A percentile compares a stretch with the other conserved stretches of the same genome.
phyloP scores from a whole-genome alignment of 768 basidiomycete species.

The Termitomyces sp. region DNA sequence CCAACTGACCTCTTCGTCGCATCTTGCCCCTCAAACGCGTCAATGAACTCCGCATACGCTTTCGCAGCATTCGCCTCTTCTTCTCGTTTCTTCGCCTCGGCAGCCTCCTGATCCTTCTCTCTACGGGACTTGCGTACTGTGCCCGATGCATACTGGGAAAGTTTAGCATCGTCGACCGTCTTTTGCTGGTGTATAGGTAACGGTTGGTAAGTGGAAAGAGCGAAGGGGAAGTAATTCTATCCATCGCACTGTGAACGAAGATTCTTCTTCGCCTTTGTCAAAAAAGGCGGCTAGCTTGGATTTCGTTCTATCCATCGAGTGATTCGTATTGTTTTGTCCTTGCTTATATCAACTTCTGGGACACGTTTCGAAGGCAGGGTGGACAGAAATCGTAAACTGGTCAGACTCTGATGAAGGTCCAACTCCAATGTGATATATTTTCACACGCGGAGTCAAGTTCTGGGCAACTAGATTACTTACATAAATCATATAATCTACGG shows the following conservation, averaged over 20 bases:
- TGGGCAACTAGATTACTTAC: not conserved
- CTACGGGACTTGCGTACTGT: conserved; percentile 83
- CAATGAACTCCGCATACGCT: conserved; percentile 80
- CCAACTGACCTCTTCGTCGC: conserved; percentile 41
- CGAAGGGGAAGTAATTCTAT: conserved; percentile 57
- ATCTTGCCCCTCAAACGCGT: conserved; percentile 76
- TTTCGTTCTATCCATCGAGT: conserved; percentile 56
- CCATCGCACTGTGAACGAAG: conserved; percentile 89
- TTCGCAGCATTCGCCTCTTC: conserved; percentile 77
- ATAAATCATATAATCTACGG: not conserved
- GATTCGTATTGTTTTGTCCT: not conserved
- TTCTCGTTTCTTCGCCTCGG: conserved; percentile 81
- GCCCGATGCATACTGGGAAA: conserved; percentile 83
- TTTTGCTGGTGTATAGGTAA: conserved; percentile 64
- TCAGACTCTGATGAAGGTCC: not conserved
- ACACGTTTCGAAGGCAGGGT: not conserved
- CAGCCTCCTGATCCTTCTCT: conserved; percentile 90
- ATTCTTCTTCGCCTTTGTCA: conserved; percentile 78
- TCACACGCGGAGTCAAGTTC: not conserved
- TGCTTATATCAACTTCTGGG: not conserved
- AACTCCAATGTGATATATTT: not conserved
- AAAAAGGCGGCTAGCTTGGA: conserved; percentile 75
- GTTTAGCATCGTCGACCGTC: conserved; percentile 79
- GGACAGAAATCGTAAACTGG: not conserved
- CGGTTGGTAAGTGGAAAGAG: conserved; percentile 56